These are phyloP conservation scores for Coprinopsis sp. DNA, from an alignment of 768 basidiomycete genomes.

Conservation along the genomic window DNA sequence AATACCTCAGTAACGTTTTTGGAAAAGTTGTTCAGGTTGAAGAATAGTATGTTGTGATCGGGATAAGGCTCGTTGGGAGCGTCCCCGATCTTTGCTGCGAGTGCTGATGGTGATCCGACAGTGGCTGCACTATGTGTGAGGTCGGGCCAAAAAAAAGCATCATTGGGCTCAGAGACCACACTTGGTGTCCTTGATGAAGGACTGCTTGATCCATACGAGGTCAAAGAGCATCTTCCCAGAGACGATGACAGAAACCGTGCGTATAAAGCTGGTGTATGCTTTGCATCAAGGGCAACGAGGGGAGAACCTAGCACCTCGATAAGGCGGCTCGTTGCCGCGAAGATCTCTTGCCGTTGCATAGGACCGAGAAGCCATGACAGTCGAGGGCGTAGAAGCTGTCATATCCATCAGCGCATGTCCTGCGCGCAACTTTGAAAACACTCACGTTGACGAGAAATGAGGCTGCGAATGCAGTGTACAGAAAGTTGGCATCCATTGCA, in stretches of 20 bases:
- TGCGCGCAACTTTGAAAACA: conserved; percentile 1
- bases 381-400: conserved; percentile 48
- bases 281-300: conserved; percentile 50
- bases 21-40: conserved; percentile 43
- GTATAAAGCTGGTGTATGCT: conserved; percentile 54
- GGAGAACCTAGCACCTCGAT: conserved; percentile 43
- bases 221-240: conserved; percentile 20
- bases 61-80: too few relatives aligned
- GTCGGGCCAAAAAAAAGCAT: conserved; percentile 43
- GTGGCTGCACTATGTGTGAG: too few relatives aligned
- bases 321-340: conserved; percentile 37
- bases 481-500: conserved; percentile 49
- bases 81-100: too few relatives aligned
- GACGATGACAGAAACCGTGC: conserved; percentile 50
- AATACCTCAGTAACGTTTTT: conserved; percentile 29
- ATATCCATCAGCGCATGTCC: conserved; percentile 1
- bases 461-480: conserved; percentile 53
- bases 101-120: too few relatives aligned
- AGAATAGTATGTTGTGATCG: too few relatives aligned
- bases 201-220: conserved; percentile 24
- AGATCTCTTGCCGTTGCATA: conserved; percentile 36
- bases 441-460: conserved; percentile 59
- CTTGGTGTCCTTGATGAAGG: conserved; percentile 1
- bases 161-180: conserved; percentile 3
- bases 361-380: conserved; percentile 39